Base-by-base conservation (phyloP, 352 stramenopile species). In the Elongisporangium undulatum region DNA sequence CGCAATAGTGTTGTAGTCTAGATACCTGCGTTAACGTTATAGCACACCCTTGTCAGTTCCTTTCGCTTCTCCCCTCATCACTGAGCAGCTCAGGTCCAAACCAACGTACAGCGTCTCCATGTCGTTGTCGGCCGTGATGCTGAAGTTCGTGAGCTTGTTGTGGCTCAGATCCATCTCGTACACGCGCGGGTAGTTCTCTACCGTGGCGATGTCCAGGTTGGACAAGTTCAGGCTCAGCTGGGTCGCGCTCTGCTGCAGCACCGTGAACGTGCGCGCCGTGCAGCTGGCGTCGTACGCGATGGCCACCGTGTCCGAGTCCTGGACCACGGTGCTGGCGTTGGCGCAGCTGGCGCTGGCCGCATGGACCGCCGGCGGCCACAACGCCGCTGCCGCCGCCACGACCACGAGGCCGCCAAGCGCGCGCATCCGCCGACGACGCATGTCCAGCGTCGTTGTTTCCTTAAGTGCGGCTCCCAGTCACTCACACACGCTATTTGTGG, bases 141-240 rank as follows among this genome's bases (percentile, higher is more conserved):
- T 59, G 60, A 89, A 87, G 19, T 58, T 78, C 64, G 79, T 63
- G 55, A 89, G 68, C n/a, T 71, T 50, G 63, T 89, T 89, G 61
- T 83, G 65, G 55, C 70, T 75, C 17, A 87, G 69, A 53, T 67
- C 78, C 68, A 89, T 54, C 48, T 69, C 69, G 59, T 83, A 82
- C 19, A 87, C 76, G 20, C 62, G 68, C 50, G 81, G 81, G 48
- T 87, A 88, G 62, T 67, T 77, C 19, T 49, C 45, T 15, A 90
- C 74, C 22, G 50, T 21, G 15, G 59, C 55, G n/a, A 90, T 58
- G 53, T 86, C 68, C 34, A 88, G 63, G 38, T 85, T 78, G 41
- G 78, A 89, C n/a, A 88, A 56, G 66, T 90, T 90, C 22, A 90
- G 67, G 41, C 62, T 77, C n/a, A 67, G 60, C n/a, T 72, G 66